phyloP scores from a whole-genome alignment of 768 basidiomycete species.

The Albatrellus ellisii region DNA sequence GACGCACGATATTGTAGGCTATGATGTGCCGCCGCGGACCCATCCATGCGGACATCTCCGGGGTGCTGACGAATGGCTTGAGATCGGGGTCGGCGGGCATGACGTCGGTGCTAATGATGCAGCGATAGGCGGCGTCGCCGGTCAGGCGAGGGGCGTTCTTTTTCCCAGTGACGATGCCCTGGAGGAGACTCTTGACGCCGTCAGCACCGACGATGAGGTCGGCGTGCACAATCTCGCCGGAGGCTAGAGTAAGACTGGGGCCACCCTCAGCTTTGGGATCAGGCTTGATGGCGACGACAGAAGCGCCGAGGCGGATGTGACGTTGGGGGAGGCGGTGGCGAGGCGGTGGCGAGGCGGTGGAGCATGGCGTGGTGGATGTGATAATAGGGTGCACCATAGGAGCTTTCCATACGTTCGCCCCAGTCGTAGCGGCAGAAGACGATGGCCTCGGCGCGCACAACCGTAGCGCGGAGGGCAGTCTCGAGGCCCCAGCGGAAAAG shows the following conservation, averaged over 20 bases:
- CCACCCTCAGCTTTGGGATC: conserved; percentile 14
- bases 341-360: conserved; percentile 26
- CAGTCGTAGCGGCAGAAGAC: conserved; percentile 24
- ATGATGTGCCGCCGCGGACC: conserved; percentile 35
- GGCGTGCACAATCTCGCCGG: conserved; percentile 23
- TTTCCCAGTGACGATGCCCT: conserved; percentile 34
- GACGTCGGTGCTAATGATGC: conserved; percentile 30
- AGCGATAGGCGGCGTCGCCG: conserved; percentile 52
- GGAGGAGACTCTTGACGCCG: conserved; percentile 35
- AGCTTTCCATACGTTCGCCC: conserved; percentile 20
- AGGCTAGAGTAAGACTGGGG: conserved; percentile 22
- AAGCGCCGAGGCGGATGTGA: conserved; percentile 22
- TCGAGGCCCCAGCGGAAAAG: conserved; percentile 26
- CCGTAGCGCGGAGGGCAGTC: conserved; percentile 18
- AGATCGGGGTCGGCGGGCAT: conserved; percentile 41
- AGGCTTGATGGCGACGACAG: conserved; percentile 20
- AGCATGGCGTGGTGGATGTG: conserved; percentile 31
- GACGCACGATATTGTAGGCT: conserved; percentile 28
- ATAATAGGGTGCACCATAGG: conserved; percentile 27
- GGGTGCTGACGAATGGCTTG: conserved; percentile 31
- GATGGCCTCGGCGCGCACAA: conserved; percentile 25
- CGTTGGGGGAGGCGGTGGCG: conserved; percentile 16
- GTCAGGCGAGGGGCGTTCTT: conserved; percentile 34
- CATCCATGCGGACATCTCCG: conserved; percentile 49
- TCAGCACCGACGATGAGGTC: conserved; percentile 28